Evolutionary conservation across 257 asterid genomes (phyloP).

Genomic region (Solanum chilense): DNA sequence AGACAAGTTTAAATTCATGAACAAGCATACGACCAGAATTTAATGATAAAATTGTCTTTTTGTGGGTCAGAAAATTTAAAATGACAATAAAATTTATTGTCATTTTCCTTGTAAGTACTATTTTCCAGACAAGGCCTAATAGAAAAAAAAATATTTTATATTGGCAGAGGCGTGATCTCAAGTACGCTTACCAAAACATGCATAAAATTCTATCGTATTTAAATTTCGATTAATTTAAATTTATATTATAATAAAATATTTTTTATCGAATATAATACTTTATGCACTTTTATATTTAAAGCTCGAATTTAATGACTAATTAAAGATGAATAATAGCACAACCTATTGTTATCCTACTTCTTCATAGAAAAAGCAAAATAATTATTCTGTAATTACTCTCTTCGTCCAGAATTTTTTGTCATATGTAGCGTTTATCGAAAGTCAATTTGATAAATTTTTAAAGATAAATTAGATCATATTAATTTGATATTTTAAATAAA

Average conservation of each 20-base stretch:
- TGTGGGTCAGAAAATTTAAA: constrained; percentile 6
- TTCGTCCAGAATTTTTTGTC: too few relatives aligned
- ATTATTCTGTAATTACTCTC: not conserved
- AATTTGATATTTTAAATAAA: too few relatives aligned
- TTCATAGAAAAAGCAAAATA: not conserved
- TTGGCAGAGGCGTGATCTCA: constrained; percentile 40
- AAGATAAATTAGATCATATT: too few relatives aligned
- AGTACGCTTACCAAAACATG: constrained; percentile 12
- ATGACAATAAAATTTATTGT: constrained; percentile 22
- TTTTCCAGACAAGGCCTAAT: constrained; percentile 12
- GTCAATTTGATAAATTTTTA: too few relatives aligned
- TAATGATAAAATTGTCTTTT: not conserved
- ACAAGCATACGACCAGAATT: not conserved
- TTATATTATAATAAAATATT: not conserved
- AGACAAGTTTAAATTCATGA: not conserved
- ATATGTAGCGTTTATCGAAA: rapidly evolving
- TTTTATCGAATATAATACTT: not conserved
- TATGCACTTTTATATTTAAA: not conserved
- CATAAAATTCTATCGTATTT: not conserved
- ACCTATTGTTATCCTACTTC: not conserved
- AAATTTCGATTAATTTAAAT: too few relatives aligned
- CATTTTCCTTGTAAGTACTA: constrained; percentile 11
- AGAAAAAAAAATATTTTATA: constrained; percentile 11
- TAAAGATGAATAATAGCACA: not conserved
- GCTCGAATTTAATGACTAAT: not conserved